A percentile compares a stretch with the other conserved stretches of the same genome.
Evolutionary conservation across 495 filamentous ascomycete species (phyloP).

Genomic region (Hyaloscypha variabilis): DNA sequence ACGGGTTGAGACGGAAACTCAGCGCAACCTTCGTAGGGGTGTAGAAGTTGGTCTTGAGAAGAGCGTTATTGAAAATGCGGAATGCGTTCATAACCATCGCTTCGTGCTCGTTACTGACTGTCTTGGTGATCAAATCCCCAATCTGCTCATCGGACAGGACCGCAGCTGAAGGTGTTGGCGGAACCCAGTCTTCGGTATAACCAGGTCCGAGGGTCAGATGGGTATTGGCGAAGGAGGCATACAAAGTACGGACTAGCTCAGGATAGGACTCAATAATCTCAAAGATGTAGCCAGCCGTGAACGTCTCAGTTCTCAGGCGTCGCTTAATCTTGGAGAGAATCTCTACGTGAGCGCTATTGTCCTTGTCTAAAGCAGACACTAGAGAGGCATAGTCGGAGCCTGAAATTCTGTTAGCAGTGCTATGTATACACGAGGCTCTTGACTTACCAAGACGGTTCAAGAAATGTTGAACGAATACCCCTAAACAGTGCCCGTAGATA

Average conservation of each 20-base stretch:
- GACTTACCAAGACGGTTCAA: slow-evolving; percentile 77
- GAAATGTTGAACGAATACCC: slow-evolving; percentile 97
- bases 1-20: slow-evolving; percentile 90
- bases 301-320: slow-evolving; percentile 91
- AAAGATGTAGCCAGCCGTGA: slow-evolving; percentile 95
- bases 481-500: slow-evolving; percentile 94
- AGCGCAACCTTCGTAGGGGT: slow-evolving; percentile 98
- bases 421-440: background rate
- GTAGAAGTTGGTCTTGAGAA: slow-evolving; percentile 99
- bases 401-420: slow-evolving; percentile 19
- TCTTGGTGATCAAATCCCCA: slow-evolving; percentile 78
- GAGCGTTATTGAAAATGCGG: slow-evolving; percentile 85
- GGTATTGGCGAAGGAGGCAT: slow-evolving; percentile 87
- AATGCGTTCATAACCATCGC: slow-evolving; percentile 99
- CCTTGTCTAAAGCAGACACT: slow-evolving; percentile 75
- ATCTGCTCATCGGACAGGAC: slow-evolving; percentile 80
- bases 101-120: slow-evolving; percentile 89
- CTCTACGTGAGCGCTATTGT: slow-evolving; percentile 83
- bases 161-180: slow-evolving; percentile 64
- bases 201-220: slow-evolving; percentile 84
- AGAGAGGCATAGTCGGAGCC: slow-evolving; percentile 88
- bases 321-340: slow-evolving; percentile 95
- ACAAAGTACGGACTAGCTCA: slow-evolving; percentile 82
- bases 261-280: slow-evolving; percentile 96
- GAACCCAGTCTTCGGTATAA: slow-evolving; percentile 64